These are phyloP conservation scores for Parafenestella ontariensis DNA, from an alignment of 2,329 filamentous ascomycete genomes.

Conservation along the genomic window DNA sequence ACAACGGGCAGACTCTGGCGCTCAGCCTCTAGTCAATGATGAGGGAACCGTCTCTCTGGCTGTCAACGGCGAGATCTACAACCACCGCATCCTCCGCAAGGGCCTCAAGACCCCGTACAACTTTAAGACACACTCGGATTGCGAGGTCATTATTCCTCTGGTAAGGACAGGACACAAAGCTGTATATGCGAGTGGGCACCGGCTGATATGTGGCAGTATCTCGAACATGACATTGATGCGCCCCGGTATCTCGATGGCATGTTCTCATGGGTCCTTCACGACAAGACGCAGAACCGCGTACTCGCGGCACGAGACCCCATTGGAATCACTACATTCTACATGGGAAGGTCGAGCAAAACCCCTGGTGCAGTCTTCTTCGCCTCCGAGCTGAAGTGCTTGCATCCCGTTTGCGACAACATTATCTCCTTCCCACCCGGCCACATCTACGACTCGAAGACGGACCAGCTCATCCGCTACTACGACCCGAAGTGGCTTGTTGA, in stretches of 20 bases:
- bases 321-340: conserved; percentile 96
- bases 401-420: conserved; percentile 94
- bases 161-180: conserved; percentile 65
- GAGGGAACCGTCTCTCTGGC: conserved; percentile 88
- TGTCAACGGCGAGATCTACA: conserved; percentile 99
- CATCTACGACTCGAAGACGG: conserved; percentile 92
- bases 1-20: conserved; percentile 76
- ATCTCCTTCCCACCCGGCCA: conserved; percentile 94
- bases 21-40: conserved; percentile 92
- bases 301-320: conserved; percentile 96
- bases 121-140: conserved; percentile 99
- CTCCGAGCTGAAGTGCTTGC: conserved; percentile 92
- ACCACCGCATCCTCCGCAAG: conserved; percentile 95
- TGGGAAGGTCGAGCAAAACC: conserved; percentile 83
- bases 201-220: conserved; percentile 67
- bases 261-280: conserved; percentile 99
- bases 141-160: conserved; percentile 97
- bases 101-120: conserved; percentile 81
- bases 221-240: conserved; percentile 89
- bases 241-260: conserved; percentile 96
- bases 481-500: conserved; percentile 90
- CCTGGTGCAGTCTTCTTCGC: conserved; percentile 92
- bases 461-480: conserved; percentile 85
- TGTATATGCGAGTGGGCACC: background rate
- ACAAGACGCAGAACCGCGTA: conserved; percentile 90